These are phyloP conservation scores for Talaromyces sp. DNA, from an alignment of 2,329 filamentous ascomycete genomes.

Conservation along the genomic window DNA sequence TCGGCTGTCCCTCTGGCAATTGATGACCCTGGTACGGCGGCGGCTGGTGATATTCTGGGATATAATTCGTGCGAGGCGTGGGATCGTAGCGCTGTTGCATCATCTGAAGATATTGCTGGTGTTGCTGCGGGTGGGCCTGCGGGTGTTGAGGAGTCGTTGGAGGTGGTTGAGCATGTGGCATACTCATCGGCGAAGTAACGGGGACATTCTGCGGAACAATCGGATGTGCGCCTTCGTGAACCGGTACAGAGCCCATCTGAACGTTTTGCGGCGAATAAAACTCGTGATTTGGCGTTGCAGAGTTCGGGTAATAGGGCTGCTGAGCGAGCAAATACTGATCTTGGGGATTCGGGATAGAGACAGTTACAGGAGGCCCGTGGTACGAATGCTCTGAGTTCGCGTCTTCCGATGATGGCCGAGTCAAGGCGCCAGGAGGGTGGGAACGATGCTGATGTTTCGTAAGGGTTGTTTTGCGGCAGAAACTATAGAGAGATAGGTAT, in stretches of 20 bases:
- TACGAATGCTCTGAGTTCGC: slow-evolving; percentile 40
- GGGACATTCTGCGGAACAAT: slow-evolving; percentile 36
- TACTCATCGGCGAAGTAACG: slow-evolving; percentile 32
- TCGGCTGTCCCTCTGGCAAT: slow-evolving; percentile 32
- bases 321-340: slow-evolving; percentile 41
- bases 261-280: slow-evolving; percentile 40
- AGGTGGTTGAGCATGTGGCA: slow-evolving; percentile 32
- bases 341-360: slow-evolving; percentile 34
- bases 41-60: slow-evolving; percentile 36
- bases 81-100: slow-evolving; percentile 35
- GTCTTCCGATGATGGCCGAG: slow-evolving; percentile 41
- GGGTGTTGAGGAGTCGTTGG: slow-evolving; percentile 35
- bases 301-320: slow-evolving; percentile 39
- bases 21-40: slow-evolving; percentile 31
- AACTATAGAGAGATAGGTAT: slow-evolving; percentile 26
- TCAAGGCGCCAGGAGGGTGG: slow-evolving; percentile 38
- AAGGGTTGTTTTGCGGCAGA: slow-evolving; percentile 46
- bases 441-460: slow-evolving; percentile 46
- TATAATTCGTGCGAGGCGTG: slow-evolving; percentile 32
- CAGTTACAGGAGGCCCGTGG: slow-evolving; percentile 30
- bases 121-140: slow-evolving; percentile 29
- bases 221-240: slow-evolving; percentile 32
- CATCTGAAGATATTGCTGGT: slow-evolving; percentile 27
- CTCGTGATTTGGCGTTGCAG: slow-evolving; percentile 38
- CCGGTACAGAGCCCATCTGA: slow-evolving; percentile 34